These are phyloP conservation scores for sunflower (Helianthus annuus) DNA, from an alignment of 129 eudicot genomes.

Conservation along the genomic window DNA sequence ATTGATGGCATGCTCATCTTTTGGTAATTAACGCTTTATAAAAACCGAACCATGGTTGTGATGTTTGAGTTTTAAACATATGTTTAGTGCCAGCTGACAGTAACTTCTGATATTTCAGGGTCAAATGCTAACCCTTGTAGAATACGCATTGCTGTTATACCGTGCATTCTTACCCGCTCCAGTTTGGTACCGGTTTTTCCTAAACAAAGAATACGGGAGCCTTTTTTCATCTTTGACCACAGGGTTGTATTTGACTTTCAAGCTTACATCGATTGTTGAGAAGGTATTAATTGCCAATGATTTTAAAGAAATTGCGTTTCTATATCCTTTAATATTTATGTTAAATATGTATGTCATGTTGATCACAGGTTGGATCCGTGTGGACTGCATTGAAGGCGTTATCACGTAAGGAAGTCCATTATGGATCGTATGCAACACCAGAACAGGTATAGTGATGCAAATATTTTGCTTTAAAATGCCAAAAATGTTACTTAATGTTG, in stretches of 20 bases:
- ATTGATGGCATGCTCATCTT: conserved; percentile 12
- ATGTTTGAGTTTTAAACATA: conserved; percentile 13
- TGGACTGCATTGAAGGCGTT: conserved; percentile 59
- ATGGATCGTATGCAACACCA: conserved; percentile 65
- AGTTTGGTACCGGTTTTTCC: conserved; percentile 70
- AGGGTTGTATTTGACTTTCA: conserved; percentile 66
- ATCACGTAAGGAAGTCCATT: conserved; percentile 67
- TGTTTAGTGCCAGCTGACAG: conserved; percentile 23
- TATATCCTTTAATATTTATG: background rate
- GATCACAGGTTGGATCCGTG: conserved; percentile 54
- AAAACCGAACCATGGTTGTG: conserved; percentile 2
- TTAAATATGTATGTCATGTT: background rate
- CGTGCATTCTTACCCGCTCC: conserved; percentile 78
- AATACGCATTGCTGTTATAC: conserved; percentile 55
- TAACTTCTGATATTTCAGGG: conserved; percentile 41
- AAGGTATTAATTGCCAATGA: conserved; percentile 39
- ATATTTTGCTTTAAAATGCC: background rate
- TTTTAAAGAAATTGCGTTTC: background rate
- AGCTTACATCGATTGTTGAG: conserved; percentile 71
- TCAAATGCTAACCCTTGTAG: conserved; percentile 70
- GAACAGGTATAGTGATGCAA: conserved; percentile 54
- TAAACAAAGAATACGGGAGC: conserved; percentile 77
- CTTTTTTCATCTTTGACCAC: conserved; percentile 67
- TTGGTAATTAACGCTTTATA: background rate
- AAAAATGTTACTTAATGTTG: background rate